A percentile compares a stretch with the other conserved stretches of the same genome.
These are phyloP conservation scores for Leccinum insigne DNA, from an alignment of 1,284 basidiomycete genomes.

Conservation along the genomic window DNA sequence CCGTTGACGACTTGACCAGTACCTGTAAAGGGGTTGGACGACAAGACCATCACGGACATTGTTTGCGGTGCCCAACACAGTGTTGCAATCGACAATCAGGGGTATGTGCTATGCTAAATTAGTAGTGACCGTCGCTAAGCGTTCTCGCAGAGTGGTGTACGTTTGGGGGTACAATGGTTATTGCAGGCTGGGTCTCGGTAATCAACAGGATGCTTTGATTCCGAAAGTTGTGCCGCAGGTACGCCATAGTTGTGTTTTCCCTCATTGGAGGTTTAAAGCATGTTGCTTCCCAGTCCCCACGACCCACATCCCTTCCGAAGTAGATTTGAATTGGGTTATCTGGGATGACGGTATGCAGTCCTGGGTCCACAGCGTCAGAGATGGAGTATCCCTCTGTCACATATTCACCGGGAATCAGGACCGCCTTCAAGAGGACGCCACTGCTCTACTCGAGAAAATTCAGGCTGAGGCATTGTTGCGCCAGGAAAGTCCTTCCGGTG, in stretches of 20 bases:
- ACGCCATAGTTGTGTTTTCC: conserved; percentile 1
- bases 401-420: conserved; percentile 42
- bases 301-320: conserved; percentile 24
- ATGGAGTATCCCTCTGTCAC: conserved; percentile 30
- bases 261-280: conserved; percentile 2
- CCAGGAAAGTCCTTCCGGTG: conserved; percentile 28
- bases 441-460: conserved; percentile 32
- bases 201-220: conserved; percentile 78
- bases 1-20: conserved; percentile 41
- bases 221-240: conserved; percentile 81
- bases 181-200: conserved; percentile 79
- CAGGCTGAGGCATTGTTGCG: conserved; percentile 35
- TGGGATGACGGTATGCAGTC: conserved; percentile 34
- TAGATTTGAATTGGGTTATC: conserved; percentile 15
- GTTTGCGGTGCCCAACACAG: conserved; percentile 88
- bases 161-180: conserved; percentile 90
- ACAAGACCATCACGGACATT: conserved; percentile 78
- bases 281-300: conserved; percentile 1
- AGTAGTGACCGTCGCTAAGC: conserved; percentile 8
- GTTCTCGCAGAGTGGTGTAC: conserved; percentile 56
- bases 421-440: conserved; percentile 33
- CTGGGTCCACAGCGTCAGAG: conserved; percentile 32
- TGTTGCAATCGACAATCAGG: conserved; percentile 77
- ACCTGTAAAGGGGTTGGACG: conserved; percentile 69
- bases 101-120: conserved; percentile 40